These are phyloP conservation scores for Silene conica DNA, from an alignment of 148 eudicot genomes.

Conservation along the genomic window DNA sequence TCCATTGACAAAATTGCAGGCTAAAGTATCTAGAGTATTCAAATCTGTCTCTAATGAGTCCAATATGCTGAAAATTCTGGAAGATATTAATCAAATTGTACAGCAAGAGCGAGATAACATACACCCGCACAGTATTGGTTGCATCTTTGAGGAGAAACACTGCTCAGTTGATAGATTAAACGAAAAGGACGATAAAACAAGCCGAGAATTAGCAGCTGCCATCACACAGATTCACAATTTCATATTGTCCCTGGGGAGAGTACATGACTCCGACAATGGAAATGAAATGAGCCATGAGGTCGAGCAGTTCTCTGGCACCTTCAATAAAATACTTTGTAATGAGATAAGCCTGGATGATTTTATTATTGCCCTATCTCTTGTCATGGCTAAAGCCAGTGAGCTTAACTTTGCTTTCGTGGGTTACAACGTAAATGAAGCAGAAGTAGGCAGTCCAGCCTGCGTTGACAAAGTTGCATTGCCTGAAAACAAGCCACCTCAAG, in stretches of 20 bases:
- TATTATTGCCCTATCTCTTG: slow-evolving; percentile 63
- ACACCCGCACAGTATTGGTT: slow-evolving; percentile 31
- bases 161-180: slow-evolving; percentile 29
- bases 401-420: slow-evolving; percentile 55
- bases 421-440: slow-evolving; percentile 46
- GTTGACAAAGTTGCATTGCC: slow-evolving; percentile 90
- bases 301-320: slow-evolving; percentile 47
- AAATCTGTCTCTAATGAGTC: slow-evolving; percentile 56
- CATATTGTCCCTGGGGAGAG: slow-evolving; percentile 53
- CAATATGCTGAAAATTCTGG: slow-evolving; percentile 44
- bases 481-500: slow-evolving; percentile 56
- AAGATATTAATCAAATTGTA: slow-evolving; percentile 48
- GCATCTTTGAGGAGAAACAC: slow-evolving; percentile 35
- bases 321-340: slow-evolving; percentile 39
- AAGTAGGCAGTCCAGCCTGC: slow-evolving; percentile 66
- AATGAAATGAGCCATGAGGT: slow-evolving; percentile 6
- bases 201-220: slow-evolving; percentile 44
- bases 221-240: slow-evolving; percentile 59
- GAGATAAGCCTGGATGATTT: slow-evolving; percentile 46
- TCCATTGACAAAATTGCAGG: slow-evolving; percentile 42
- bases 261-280: slow-evolving; percentile 41
- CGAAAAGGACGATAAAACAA: slow-evolving; percentile 17
- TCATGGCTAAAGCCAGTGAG: slow-evolving; percentile 51
- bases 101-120: slow-evolving; percentile 42
- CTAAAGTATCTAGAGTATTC: slow-evolving; percentile 47